Evolutionary conservation across 352 stramenopile species (phyloP).

Genomic region (Phytophthora tubulina): DNA sequence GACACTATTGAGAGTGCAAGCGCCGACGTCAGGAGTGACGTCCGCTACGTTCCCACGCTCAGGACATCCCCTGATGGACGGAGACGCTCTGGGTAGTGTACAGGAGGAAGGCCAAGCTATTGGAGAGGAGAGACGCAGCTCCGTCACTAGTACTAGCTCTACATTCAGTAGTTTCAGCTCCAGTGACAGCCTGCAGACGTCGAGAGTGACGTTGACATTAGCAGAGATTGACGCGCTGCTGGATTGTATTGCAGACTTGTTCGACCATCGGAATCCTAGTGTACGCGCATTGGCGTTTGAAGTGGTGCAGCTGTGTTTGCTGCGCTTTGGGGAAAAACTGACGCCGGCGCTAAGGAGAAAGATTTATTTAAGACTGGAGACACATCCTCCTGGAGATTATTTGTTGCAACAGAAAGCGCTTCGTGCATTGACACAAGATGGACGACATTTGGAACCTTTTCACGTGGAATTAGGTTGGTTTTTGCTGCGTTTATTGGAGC

Average conservation of each 20-base stretch:
- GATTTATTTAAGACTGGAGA: conserved; percentile 69
- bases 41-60: conserved; percentile 40
- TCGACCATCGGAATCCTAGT: conserved; percentile 74
- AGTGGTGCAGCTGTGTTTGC: conserved; percentile 72
- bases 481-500: conserved; percentile 75
- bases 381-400: conserved; percentile 61
- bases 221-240: conserved; percentile 70
- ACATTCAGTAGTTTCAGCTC: conserved; percentile 29
- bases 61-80: conserved; percentile 17
- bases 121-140: conserved; percentile 21
- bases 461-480: conserved; percentile 77
- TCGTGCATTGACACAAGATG: conserved; percentile 71
- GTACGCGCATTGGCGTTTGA: conserved; percentile 81
- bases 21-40: conserved; percentile 25
- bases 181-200: conserved; percentile 21
- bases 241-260: conserved; percentile 75
- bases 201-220: conserved; percentile 33
- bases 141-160: conserved; percentile 15
- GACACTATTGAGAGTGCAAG: conserved; percentile 44
- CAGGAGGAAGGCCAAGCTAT: conserved; percentile 33
- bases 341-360: conserved; percentile 52
- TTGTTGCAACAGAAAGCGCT: conserved; percentile 71
- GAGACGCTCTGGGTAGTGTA: conserved; percentile 35
- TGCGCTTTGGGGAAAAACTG: conserved; percentile 66
- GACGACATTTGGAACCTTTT: conserved; percentile 74